Evolutionary conservation across 75 land plant species (phyloP).

Genomic region (Cupressus sempervirens): DNA sequence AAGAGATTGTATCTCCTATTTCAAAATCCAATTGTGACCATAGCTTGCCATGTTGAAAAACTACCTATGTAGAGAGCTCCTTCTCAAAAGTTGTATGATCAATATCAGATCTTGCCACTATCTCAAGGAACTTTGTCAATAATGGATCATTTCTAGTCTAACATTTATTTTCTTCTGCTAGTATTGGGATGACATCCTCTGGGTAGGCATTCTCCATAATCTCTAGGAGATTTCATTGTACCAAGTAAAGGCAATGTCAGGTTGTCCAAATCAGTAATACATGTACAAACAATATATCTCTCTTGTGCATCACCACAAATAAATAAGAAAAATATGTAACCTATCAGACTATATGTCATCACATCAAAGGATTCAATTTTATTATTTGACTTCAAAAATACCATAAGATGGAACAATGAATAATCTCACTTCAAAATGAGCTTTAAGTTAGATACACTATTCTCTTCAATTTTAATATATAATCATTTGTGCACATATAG

Average conservation of each 20-base stretch:
- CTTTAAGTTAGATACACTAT: not conserved
- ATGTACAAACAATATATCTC: no score
- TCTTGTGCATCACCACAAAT: not conserved
- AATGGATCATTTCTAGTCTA: slow-evolving; percentile 26
- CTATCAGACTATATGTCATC: not conserved
- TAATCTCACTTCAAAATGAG: not conserved
- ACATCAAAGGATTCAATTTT: not conserved
- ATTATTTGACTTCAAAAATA: not conserved
- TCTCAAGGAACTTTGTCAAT: slow-evolving; percentile 34
- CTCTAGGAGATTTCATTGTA: no score
- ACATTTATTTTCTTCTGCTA: slow-evolving; percentile 40
- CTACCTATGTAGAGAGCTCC: slow-evolving; percentile 54
- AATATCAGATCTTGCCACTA: slow-evolving; percentile 60
- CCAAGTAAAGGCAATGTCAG: no score
- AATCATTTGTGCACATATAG: no score
- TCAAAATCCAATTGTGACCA: no score
- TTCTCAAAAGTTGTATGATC: slow-evolving; percentile 52
- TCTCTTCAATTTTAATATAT: no score
- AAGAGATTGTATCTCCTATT: no score
- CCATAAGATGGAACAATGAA: not conserved
- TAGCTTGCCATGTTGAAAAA: no score
- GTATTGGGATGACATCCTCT: slow-evolving; percentile 66
- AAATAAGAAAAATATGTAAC: not conserved
- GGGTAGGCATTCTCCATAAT: no score
- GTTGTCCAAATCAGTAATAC: no score